Base-by-base conservation (phyloP, 495 filamentous ascomycete genomes). In the Umbilicaria muhlenbergii region DNA sequence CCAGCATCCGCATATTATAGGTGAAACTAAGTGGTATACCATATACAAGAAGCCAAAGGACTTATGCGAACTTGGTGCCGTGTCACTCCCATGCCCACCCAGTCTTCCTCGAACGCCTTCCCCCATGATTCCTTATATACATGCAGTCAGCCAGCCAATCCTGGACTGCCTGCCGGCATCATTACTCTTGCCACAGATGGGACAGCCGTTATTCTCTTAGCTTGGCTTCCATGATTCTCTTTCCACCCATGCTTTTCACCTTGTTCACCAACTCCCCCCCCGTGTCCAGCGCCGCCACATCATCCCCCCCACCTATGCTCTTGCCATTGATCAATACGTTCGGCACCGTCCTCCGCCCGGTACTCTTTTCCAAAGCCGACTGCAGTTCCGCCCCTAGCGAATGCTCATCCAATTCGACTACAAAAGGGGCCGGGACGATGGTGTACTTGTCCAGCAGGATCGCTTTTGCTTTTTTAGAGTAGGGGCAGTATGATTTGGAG, bases 221-320 rank as follows among this genome's bases (percentile, higher is more conserved):
- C 35, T 60, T 60, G 44, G 70, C 71, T 12, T 78, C 66, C 48
- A 78, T 56, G 32, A 86, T 60, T 56, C 75, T 70, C 56, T 81
- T 83, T 1, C 81, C 82, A 32, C 74, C 87, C 63, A 94, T 63
- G 10, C 62, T 68, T 59, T 71, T 74, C 45, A 98, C 69, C 52
- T 77, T 89, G 33, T 76, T 77, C 24, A 72, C 67, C 44, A 98
- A 63, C 44, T 69, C 72, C 48, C 77, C 78, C n/a, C 71, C 70
- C 34, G 63, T 53, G 56, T 93, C 78, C 46, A 96, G 58, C 18
- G 71, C 78, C 34, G 74, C 71, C 45, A 96, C 72, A 32, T 94
- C 86, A 53, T 95, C 89, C 36, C 86, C 78, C 21, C 91, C 91
- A 19, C 91, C 91, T 49, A 96, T 87, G 53, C 82, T 91, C 58